Evolutionary conservation across 1,284 basidiomycete species (phyloP).

Genomic region (Apiotrichum domesticum): DNA sequence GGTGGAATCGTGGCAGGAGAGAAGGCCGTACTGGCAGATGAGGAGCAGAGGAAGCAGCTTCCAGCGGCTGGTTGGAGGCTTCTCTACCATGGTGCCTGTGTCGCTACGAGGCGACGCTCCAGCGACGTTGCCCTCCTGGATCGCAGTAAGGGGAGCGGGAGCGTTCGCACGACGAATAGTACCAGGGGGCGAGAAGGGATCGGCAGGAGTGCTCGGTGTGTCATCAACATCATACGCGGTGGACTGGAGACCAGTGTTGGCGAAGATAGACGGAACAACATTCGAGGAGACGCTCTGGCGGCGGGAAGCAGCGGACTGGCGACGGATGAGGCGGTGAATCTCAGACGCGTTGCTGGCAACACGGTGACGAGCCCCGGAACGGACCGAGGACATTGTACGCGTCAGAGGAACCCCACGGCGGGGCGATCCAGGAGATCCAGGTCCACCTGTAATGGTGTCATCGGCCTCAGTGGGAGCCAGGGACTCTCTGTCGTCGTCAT

Average conservation of each 20-base stretch:
- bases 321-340: slow-evolving; percentile 9
- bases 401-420: slow-evolving; percentile 10
- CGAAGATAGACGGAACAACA: slow-evolving; percentile 43
- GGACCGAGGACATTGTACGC: slow-evolving; percentile 4
- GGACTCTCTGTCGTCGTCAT: slow-evolving; percentile 7
- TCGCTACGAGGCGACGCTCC: background rate
- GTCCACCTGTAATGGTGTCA: background rate
- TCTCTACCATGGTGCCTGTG: slow-evolving; percentile 16
- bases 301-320: slow-evolving; percentile 27
- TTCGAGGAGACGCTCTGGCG: slow-evolving; percentile 42
- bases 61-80: slow-evolving; percentile 30
- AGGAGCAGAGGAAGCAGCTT: slow-evolving; percentile 38
- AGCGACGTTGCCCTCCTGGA: slow-evolving; percentile 34
- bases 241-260: slow-evolving; percentile 42
- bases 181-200: slow-evolving; percentile 35
- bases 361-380: slow-evolving; percentile 1
- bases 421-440: slow-evolving; percentile 10
- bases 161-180: slow-evolving; percentile 9
- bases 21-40: slow-evolving; percentile 45
- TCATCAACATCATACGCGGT: slow-evolving; percentile 6
- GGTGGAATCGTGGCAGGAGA: slow-evolving; percentile 46
- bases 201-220: slow-evolving; percentile 1
- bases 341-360: slow-evolving; percentile 9
- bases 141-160: slow-evolving; percentile 31
- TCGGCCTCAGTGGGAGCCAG: slow-evolving; percentile 17